phyloP scores from a whole-genome alignment of 2,329 filamentous ascomycete species.

The Aspergillus novofumigatus region DNA sequence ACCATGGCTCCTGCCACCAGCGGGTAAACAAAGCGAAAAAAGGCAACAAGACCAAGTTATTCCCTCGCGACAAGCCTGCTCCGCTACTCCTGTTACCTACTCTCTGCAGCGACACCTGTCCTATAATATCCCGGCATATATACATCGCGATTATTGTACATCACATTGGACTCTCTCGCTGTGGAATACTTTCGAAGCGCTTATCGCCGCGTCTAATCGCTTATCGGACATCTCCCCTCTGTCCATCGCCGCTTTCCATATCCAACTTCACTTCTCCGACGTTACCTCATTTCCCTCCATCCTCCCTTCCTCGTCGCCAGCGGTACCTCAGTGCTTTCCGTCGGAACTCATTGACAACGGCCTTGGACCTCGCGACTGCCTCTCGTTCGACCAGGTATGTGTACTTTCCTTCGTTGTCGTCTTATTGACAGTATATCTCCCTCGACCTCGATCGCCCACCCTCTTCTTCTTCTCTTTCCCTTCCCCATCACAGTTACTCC shows the following conservation, averaged over 20 bases:
- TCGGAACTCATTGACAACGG: not conserved
- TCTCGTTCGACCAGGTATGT: constrained; percentile 13
- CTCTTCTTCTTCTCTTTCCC: constrained; percentile 7
- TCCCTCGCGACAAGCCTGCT: not conserved
- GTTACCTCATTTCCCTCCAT: not conserved
- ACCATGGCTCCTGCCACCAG: constrained; percentile 8
- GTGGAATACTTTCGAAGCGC: constrained; percentile 6
- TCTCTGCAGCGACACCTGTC: not conserved
- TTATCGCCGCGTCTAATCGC: constrained; percentile 20
- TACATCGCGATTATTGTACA: not conserved
- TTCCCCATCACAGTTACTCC: not conserved
- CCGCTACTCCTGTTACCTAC: not conserved
- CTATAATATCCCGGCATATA: not conserved
- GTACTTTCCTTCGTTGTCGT: constrained; percentile 8
- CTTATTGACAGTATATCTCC: not conserved
- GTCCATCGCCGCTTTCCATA: not conserved
- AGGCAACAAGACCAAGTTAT: constrained; percentile 1
- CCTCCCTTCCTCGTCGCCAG: constrained; percentile 7
- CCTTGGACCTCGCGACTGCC: constrained; percentile 13
- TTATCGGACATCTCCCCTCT: constrained; percentile 12
- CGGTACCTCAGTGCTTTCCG: not conserved
- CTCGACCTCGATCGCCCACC: not conserved
- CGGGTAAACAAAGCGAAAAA: constrained; percentile 15
- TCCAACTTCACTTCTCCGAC: constrained; percentile 9
- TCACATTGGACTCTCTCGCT: not conserved